Conservation (phyloP, 345 rosid genomes). For the Linum tenue region DNA sequence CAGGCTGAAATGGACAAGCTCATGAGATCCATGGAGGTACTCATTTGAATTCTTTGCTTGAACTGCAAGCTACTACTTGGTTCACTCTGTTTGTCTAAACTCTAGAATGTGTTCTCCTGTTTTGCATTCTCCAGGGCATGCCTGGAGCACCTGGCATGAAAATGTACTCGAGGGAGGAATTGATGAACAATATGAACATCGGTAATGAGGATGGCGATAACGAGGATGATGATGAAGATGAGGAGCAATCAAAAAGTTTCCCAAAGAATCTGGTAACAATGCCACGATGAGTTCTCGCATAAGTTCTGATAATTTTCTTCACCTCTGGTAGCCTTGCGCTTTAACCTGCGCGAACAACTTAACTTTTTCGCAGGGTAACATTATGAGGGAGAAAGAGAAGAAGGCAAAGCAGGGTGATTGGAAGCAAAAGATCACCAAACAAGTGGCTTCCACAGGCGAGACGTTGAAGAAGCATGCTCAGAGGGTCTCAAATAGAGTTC, state of each 20-base stretch:
- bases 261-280: constrained; percentile 62
- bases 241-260: constrained; percentile 34
- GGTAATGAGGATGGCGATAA: constrained; percentile 55
- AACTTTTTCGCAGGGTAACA: constrained; percentile 42
- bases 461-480: constrained; percentile 46
- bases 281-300: background rate
- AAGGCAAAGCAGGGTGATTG: constrained; percentile 32
- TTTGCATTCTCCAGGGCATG: constrained; percentile 51
- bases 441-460: constrained; percentile 36
- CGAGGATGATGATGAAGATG: constrained; percentile 65
- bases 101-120: background rate
- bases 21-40: constrained; percentile 84
- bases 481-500: constrained; percentile 38
- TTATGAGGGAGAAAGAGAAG: constrained; percentile 40
- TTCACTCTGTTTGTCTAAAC: background rate
- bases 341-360: background rate
- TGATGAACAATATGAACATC: constrained; percentile 54
- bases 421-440: constrained; percentile 44
- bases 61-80: background rate
- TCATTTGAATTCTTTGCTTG: background rate
- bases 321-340: too few relatives aligned
- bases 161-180: constrained; percentile 81
- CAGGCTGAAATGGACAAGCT: constrained; percentile 98
- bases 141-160: constrained; percentile 97
- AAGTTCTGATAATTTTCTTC: background rate